These are phyloP conservation scores for Lasiosphaeria ovina DNA, from an alignment of 495 filamentous ascomycete genomes.

Conservation along the genomic window DNA sequence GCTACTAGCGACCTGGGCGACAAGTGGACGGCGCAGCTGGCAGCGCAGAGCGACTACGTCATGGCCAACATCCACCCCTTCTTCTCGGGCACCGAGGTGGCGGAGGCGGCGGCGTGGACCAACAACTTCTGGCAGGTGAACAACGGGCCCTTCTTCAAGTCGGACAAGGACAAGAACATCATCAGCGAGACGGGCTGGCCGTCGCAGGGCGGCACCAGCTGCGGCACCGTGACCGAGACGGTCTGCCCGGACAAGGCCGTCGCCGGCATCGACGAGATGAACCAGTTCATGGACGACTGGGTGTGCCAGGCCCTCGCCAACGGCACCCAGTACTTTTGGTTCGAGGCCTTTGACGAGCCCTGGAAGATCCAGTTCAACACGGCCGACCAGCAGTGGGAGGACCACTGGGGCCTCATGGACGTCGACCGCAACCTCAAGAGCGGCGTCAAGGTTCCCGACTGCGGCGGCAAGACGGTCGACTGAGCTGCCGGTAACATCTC, in stretches of 20 bases:
- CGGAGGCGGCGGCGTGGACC: slow-evolving; percentile 77
- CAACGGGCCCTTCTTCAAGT: slow-evolving; percentile 54
- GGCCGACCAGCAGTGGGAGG: slow-evolving; percentile 78
- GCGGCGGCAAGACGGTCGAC: slow-evolving; percentile 67
- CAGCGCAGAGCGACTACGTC: slow-evolving; percentile 70
- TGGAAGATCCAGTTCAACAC: slow-evolving; percentile 82
- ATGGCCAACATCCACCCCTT: slow-evolving; percentile 99
- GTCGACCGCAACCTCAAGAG: slow-evolving; percentile 79
- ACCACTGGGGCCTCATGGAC: slow-evolving; percentile 94
- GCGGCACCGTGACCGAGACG: slow-evolving; percentile 51
- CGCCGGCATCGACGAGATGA: slow-evolving; percentile 81
- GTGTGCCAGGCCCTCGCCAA: slow-evolving; percentile 77
- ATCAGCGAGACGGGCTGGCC: slow-evolving; percentile 96
- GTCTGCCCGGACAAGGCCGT: slow-evolving; percentile 63
- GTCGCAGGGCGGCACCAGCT: slow-evolving; percentile 75
- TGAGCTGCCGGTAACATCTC: neutral
- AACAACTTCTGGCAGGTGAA: slow-evolving; percentile 77
- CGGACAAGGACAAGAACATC: slow-evolving; percentile 61
- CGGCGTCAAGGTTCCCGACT: slow-evolving; percentile 85
- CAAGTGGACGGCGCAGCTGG: slow-evolving; percentile 73
- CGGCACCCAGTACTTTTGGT: slow-evolving; percentile 94
- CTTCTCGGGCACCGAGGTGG: slow-evolving; percentile 75
- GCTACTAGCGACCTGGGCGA: slow-evolving; percentile 89
- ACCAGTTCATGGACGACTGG: slow-evolving; percentile 80
- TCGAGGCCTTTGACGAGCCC: slow-evolving; percentile 91